Base-by-base conservation (phyloP, 305 asterid genomes). In the Fraxinus dipetala region DNA sequence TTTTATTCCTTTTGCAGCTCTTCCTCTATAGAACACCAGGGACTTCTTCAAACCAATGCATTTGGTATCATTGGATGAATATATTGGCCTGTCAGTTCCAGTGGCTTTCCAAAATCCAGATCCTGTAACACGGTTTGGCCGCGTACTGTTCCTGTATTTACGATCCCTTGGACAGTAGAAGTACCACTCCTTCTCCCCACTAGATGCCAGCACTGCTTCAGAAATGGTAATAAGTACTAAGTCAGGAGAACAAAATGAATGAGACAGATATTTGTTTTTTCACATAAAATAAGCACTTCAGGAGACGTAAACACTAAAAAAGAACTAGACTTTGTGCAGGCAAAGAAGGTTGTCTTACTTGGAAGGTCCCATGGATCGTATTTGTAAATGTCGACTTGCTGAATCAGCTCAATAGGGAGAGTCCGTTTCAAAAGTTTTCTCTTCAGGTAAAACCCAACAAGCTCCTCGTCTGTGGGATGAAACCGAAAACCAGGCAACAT, bases 101-200 rank as follows among this genome's bases (percentile, higher is more conserved):
- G 98, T 95, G 14, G 98, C 98, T 75, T 95, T 95, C 98, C 98
- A 95, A 82, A 95, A 95, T 0, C 98, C 98, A 2, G 96, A 91
- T 24, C 92, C 96, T 0, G 98, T 93, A 1, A 93, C 98, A 0
- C 98, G 94, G 76, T 95, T 95, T 0, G 98, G 98, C 80, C 98
- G 84, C 1, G 91, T 87, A 81, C 98, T 93, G 83, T 95, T 95
- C 84, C 94, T 86, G 87, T 95, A 95, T 51, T 95, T 95, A 0
- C 98, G 88, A 76, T 95, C 98, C 86, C 98, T 89, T 9, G 98
- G 98, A 72, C 98, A 93, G 90, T 91, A 93, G 83, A 95, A 95
- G 80, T 95, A 95, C 95, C 98, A 93, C n/a, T 95, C 98, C 75
- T 94, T 94, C 88, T 94, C 98, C 65, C 98, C 98, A 5, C 93